phyloP scores from a whole-genome alignment of 2,329 filamentous ascomycete genomes.

The Trichophyton rubrum region DNA sequence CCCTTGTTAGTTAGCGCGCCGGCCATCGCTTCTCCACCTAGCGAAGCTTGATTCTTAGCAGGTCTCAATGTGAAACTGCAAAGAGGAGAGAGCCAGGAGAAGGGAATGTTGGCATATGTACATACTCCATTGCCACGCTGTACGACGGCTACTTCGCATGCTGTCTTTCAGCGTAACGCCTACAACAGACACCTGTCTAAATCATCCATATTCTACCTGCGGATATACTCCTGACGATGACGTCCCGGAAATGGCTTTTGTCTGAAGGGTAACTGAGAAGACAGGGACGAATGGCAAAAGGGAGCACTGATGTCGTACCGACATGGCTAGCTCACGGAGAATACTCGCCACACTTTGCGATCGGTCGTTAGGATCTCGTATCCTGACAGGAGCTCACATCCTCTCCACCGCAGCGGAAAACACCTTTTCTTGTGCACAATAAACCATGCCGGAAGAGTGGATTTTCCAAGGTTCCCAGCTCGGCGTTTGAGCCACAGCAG shows the following conservation, averaged over 20 bases:
- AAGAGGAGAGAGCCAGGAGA: background rate
- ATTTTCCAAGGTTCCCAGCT: background rate
- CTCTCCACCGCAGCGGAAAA: background rate
- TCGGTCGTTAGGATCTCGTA: slow-evolving; percentile 1
- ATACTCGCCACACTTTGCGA: background rate
- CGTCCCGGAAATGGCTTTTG: background rate
- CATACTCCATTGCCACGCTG: background rate
- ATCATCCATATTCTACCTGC: background rate
- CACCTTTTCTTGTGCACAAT: no score
- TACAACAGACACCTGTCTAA: background rate
- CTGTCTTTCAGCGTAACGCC: background rate
- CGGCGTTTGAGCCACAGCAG: background rate
- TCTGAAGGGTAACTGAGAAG: background rate
- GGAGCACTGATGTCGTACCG: no score
- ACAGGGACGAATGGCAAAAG: background rate
- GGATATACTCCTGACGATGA: background rate
- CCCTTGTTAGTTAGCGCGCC: slow-evolving; percentile 1
- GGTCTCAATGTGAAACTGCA: slow-evolving; percentile 2
- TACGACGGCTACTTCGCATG: background rate
- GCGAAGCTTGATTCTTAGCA: background rate
- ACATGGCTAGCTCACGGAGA: no score
- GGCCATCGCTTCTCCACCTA: background rate
- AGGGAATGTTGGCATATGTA: background rate
- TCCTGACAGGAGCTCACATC: background rate
- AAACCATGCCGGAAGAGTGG: background rate